phyloP scores from a whole-genome alignment of 345 rosid genomes.

The Corchorus capsularis region DNA sequence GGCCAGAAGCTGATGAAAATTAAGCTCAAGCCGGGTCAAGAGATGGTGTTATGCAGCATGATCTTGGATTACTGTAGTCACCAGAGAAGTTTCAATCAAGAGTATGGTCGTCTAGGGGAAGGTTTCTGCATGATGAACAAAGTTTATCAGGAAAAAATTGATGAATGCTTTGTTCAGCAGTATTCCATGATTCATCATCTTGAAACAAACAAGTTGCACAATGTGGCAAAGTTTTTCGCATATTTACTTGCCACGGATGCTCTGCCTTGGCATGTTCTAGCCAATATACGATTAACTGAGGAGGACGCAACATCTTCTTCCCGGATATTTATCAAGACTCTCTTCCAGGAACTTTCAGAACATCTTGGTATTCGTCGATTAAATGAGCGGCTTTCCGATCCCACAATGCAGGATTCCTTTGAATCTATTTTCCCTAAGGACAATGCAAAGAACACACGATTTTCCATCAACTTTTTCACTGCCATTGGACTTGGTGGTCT shows the following conservation, averaged over 20 bases:
- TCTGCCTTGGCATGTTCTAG: constrained; percentile 91
- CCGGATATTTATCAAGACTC: constrained; percentile 92
- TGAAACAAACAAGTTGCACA: constrained; percentile 83
- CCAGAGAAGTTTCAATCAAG: constrained; percentile 90
- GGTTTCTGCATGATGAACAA: constrained; percentile 95
- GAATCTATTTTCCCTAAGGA: constrained; percentile 89
- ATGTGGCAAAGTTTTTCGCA: constrained; percentile 94
- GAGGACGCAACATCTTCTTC: constrained; percentile 96
- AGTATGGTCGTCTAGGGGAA: constrained; percentile 85
- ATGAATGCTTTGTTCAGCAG: constrained; percentile 86
- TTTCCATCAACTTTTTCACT: constrained; percentile 88
- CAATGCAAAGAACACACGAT: constrained; percentile 89
- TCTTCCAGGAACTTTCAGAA: constrained; percentile 93
- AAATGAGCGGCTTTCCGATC: constrained; percentile 78
- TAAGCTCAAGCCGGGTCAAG: constrained; percentile 97
- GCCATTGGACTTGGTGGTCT: constrained; percentile 98
- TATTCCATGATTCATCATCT: constrained; percentile 95
- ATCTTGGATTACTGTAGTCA: constrained; percentile 93
- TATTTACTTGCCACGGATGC: constrained; percentile 93
- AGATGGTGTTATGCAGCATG: constrained; percentile 97
- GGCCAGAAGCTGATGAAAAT: constrained; percentile 94
- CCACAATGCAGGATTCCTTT: constrained; percentile 67
- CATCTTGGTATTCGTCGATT: constrained; percentile 82
- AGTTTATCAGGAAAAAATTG: constrained; percentile 87
- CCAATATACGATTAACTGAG: constrained; percentile 83